Conservation (phyloP, 306 rosid genomes). For the Pueraria montana region DNA sequence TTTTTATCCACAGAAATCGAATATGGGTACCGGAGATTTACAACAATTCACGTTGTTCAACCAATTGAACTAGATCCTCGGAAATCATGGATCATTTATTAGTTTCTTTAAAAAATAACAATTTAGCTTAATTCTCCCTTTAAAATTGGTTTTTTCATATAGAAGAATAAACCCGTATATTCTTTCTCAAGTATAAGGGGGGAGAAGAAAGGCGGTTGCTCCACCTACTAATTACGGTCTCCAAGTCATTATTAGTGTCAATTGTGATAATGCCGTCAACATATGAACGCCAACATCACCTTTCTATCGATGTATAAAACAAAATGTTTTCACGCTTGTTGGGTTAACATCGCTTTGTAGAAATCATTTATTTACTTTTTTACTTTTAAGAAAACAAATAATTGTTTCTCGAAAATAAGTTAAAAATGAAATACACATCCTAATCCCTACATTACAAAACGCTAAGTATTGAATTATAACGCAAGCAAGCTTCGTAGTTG, state of each 20-base stretch:
- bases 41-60: too few relatives aligned
- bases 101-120: too few relatives aligned
- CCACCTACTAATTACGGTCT: constrained; percentile 12
- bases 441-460: background rate
- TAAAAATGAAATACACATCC: background rate
- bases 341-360: background rate
- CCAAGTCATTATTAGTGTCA: constrained; percentile 12
- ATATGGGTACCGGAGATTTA: too few relatives aligned
- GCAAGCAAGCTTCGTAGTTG: background rate
- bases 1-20: too few relatives aligned
- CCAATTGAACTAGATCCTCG: too few relatives aligned
- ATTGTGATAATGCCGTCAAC: background rate
- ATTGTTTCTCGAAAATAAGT: background rate
- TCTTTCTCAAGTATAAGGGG: background rate
- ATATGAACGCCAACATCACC: background rate
- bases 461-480: background rate
- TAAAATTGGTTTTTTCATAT: background rate
- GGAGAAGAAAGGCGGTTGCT: background rate
- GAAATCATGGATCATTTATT: too few relatives aligned
- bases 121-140: background rate
- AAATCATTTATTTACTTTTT: too few relatives aligned
- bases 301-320: background rate
- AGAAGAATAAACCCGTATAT: constrained; percentile 30
- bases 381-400: too few relatives aligned
- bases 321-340: background rate